These are phyloP conservation scores for Cymbidium sinense DNA, from an alignment of 106 monocot genomes.

Conservation along the genomic window DNA sequence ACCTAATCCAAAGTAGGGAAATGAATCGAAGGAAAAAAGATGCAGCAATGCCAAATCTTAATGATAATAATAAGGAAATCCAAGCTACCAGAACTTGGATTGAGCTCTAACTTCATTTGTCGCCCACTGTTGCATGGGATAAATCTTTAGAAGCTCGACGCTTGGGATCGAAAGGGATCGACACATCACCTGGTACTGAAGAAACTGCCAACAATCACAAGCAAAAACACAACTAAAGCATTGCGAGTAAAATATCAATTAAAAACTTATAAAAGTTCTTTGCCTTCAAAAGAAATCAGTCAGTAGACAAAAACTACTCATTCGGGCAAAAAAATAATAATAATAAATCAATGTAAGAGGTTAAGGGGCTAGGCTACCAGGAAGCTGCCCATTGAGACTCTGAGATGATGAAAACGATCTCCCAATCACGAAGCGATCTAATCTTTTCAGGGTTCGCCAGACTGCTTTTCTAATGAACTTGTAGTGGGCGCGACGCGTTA, in stretches of 20 bases:
- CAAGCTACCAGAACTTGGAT: slow-evolving; percentile 66
- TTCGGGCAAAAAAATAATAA: too few relatives aligned
- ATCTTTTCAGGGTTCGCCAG: too few relatives aligned
- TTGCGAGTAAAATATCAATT: too few relatives aligned
- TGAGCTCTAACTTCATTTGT: slow-evolving; percentile 88
- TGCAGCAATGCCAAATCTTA: not conserved
- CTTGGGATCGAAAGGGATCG: slow-evolving; percentile 53
- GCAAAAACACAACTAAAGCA: not conserved
- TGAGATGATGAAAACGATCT: not conserved
- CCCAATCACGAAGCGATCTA: too few relatives aligned
- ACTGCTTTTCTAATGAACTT: too few relatives aligned
- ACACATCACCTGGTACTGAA: slow-evolving; percentile 87
- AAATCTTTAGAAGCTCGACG: slow-evolving; percentile 82
- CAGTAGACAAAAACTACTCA: too few relatives aligned
- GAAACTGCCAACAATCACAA: slow-evolving; percentile 38
- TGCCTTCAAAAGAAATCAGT: too few relatives aligned
- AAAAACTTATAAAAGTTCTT: too few relatives aligned
- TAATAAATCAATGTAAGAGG: not conserved
- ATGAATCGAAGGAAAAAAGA: not conserved
- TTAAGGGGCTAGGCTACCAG: not conserved
- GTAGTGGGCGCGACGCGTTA: too few relatives aligned
- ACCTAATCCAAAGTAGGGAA: slow-evolving; percentile 16
- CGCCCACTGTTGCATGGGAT: slow-evolving; percentile 81
- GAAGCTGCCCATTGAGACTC: slow-evolving; percentile 1
- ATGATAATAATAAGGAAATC: not conserved